Percentiles rank a stretch among this genome's conserved stretches.
Evolutionary conservation across 306 rosid genomes (phyloP).

Genomic region (Biancaea sappan): DNA sequence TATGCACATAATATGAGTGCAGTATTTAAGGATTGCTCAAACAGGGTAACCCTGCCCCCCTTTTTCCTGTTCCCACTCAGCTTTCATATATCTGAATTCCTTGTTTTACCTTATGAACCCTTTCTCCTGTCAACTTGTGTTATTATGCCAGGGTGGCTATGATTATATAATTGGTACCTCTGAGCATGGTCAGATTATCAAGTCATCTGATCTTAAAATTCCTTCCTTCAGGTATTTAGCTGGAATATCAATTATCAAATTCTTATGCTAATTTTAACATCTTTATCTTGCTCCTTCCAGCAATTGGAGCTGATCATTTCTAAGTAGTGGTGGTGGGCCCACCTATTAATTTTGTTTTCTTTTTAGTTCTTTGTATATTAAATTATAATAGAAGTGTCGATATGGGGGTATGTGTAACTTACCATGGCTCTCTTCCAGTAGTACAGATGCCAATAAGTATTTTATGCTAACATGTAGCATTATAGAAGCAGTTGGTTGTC

Average conservation of each 20-base stretch:
- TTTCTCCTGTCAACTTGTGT: constrained; percentile 24
- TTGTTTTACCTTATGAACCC: not conserved
- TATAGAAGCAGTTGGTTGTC: not conserved
- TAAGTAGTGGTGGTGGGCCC: constrained; percentile 11
- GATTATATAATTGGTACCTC: constrained; percentile 91
- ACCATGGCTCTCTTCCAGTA: constrained; percentile 1
- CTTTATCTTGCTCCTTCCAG: constrained; percentile 11
- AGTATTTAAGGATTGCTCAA: constrained; percentile 61
- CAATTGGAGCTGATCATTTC: constrained; percentile 12
- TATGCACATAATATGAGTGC: constrained; percentile 79
- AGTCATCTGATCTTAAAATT: constrained; percentile 71
- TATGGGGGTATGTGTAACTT: constrained; percentile 3
- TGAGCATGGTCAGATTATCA: constrained; percentile 79
- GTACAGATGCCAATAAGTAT: not conserved
- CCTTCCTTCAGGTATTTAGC: constrained; percentile 73
- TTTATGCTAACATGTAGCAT: not conserved
- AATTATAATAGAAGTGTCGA: not conserved
- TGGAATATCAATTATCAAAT: constrained; percentile 23
- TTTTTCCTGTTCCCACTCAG: not conserved
- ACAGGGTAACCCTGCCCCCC: constrained; percentile 56
- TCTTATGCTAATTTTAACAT: constrained; percentile 2
- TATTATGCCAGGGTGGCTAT: constrained; percentile 79
- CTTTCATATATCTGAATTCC: not conserved
- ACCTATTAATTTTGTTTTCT: not conserved
- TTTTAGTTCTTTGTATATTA: constrained; percentile 15